phyloP scores from a whole-genome alignment of 306 rosid genomes.

The Fagus sylvatica region DNA sequence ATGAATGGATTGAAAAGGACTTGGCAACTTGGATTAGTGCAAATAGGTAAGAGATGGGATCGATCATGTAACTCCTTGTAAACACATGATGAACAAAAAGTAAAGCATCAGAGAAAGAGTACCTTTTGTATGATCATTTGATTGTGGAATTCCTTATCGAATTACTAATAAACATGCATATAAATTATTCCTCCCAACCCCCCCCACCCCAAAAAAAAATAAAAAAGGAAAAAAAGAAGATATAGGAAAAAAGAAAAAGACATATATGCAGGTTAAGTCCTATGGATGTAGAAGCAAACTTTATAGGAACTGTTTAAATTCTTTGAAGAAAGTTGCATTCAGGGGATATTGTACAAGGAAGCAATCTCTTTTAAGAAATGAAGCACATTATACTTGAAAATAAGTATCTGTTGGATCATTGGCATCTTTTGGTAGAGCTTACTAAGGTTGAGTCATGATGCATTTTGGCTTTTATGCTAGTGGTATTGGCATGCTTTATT shows the following conservation, averaged over 20 bases:
- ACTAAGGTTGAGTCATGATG: not conserved
- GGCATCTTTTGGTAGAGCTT: not conserved
- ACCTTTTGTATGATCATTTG: not conserved
- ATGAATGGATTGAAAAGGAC: slow-evolving; percentile 83
- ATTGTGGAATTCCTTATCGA: not conserved
- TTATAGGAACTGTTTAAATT: not conserved
- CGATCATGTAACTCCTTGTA: not conserved
- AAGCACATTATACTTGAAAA: not conserved
- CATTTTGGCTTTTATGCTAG: not conserved
- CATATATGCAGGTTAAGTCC: no score
- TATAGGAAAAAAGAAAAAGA: no score
- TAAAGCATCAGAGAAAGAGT: not conserved
- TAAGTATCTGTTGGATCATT: not conserved
- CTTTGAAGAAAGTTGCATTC: not conserved
- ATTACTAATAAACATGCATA: not conserved
- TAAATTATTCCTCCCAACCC: no score
- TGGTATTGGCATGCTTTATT: not conserved
- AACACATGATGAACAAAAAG: slow-evolving; percentile 4
- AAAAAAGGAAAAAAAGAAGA: no score
- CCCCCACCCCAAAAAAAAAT: no score
- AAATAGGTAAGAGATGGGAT: slow-evolving; percentile 59
- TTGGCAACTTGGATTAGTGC: slow-evolving; percentile 75
- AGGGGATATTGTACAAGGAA: not conserved
- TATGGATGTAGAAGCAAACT: not conserved
- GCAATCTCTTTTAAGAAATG: not conserved